Conservation (phyloP, 345 rosid genomes). For the Eucalyptus microcorys region DNA sequence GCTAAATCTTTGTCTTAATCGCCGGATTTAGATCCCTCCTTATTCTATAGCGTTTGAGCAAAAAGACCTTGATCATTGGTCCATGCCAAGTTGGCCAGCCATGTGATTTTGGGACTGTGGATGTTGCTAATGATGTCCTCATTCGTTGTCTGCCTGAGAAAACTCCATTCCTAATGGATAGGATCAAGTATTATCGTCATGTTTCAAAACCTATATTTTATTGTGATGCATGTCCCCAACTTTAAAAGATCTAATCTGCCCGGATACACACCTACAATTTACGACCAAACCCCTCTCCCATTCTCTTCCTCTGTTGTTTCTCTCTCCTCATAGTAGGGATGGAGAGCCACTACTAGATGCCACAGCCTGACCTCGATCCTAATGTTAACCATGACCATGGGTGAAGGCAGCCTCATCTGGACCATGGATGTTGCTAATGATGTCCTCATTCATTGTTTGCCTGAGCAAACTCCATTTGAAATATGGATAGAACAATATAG, state of each 20-base stretch:
- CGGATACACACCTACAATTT: too few relatives aligned
- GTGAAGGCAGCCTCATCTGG: too few relatives aligned
- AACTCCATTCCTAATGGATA: background rate
- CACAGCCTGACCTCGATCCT: too few relatives aligned
- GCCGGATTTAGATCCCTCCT: background rate
- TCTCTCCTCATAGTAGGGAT: too few relatives aligned
- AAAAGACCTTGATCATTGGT: background rate
- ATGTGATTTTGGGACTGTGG: background rate
- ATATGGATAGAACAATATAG: background rate
- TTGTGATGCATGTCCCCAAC: too few relatives aligned
- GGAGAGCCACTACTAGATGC: too few relatives aligned
- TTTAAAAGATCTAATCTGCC: too few relatives aligned
- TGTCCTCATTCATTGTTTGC: background rate
- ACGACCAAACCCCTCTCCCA: too few relatives aligned
- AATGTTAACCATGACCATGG: too few relatives aligned
- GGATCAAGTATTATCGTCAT: too few relatives aligned
- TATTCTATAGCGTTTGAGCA: background rate
- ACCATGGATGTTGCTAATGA: background rate
- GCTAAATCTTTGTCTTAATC: background rate
- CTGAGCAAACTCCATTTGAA: background rate
- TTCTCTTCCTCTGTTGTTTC: too few relatives aligned
- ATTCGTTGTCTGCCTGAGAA: background rate
- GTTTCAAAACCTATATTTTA: too few relatives aligned
- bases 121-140: background rate
- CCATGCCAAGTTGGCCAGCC: background rate